Evolutionary conservation across 106 monocot species (phyloP).

Genomic region (Phalaenopsis equestris): DNA sequence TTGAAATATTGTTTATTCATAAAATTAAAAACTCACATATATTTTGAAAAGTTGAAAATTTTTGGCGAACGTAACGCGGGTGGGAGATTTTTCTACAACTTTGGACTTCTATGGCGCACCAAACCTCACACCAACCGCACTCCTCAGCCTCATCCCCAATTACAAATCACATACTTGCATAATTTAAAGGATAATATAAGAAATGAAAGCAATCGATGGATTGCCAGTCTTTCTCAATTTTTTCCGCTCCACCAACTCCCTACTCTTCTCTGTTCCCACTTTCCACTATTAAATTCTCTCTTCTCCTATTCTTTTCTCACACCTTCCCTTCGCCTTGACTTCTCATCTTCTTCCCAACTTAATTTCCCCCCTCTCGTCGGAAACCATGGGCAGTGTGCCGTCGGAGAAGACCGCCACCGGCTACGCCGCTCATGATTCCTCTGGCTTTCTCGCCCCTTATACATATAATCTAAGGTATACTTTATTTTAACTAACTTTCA

Average conservation of each 20-base stretch:
- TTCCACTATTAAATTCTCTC: background rate
- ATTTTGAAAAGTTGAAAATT: too few species aligned
- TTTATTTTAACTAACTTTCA: background rate
- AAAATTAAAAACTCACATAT: too few species aligned
- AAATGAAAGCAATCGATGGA: background rate
- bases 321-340: background rate
- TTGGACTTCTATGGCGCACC: too few species aligned
- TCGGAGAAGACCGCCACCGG: slow-evolving; percentile 41
- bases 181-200: background rate
- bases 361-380: background rate
- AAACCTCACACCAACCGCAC: too few species aligned
- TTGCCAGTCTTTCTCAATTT: background rate
- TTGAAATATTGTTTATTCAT: too few species aligned
- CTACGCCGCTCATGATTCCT: slow-evolving; percentile 76
- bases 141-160: too few species aligned
- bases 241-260: background rate
- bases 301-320: background rate
- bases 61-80: too few species aligned
- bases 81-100: too few species aligned
- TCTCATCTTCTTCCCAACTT: background rate
- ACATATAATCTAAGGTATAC: slow-evolving; percentile 63
- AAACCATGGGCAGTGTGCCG: slow-evolving; percentile 46
- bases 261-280: too few species aligned
- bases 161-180: too few species aligned
- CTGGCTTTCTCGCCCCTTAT: slow-evolving; percentile 66